A percentile compares a stretch with the other conserved stretches of the same genome.
Evolutionary conservation across 495 filamentous ascomycete genomes (phyloP).

Genomic region (Penicillium canescens): DNA sequence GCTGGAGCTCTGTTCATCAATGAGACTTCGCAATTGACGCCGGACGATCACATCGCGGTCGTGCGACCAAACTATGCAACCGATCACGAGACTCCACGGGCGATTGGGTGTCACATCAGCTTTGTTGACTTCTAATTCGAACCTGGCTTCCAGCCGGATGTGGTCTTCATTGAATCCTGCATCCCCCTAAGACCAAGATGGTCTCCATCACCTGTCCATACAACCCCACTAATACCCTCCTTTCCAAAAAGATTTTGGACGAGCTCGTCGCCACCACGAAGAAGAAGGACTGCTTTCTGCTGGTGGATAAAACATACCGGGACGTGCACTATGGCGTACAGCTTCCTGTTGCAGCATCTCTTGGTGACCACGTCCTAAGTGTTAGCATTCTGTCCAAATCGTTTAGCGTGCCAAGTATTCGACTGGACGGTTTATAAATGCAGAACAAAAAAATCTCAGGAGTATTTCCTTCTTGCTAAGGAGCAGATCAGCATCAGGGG

Average conservation of each 20-base stretch:
- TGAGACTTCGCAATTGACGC: neutral
- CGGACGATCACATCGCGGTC: neutral
- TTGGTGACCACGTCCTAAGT: neutral
- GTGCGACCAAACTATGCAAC: neutral
- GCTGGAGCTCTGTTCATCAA: neutral
- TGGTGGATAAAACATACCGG: neutral
- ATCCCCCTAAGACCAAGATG: neutral
- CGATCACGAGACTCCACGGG: neutral
- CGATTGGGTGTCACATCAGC: constrained; percentile 13
- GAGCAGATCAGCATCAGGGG: constrained; percentile 6
- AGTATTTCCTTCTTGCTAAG: neutral
- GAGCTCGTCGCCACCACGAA: neutral
- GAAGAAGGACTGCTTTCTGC: neutral
- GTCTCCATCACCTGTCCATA: neutral
- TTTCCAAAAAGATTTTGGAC: neutral
- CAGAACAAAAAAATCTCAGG: neutral
- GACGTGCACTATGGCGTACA: neutral
- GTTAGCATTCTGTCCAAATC: constrained; percentile 3
- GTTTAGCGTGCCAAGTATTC: neutral
- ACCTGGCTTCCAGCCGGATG: neutral
- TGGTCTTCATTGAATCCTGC: neutral
- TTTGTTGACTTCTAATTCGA: constrained; percentile 27
- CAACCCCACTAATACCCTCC: neutral
- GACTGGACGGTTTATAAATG: neutral
- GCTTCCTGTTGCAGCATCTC: neutral